Conservation (phyloP, 345 rosid genomes). For the Salix udensis region DNA sequence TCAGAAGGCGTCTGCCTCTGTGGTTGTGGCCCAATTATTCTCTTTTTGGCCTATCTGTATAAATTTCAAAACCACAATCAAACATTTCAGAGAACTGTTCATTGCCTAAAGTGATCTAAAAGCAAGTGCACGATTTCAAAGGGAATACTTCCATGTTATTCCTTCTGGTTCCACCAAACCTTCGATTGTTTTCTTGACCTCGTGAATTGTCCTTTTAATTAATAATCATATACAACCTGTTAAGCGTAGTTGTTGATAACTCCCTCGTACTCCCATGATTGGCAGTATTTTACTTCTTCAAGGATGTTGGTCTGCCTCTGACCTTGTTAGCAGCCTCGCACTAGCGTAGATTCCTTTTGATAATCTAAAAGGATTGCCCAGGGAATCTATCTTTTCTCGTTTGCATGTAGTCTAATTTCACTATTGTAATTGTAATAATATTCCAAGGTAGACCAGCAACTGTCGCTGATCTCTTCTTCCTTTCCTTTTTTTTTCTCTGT, state of each 20-base stretch:
- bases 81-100: slow-evolving; percentile 6
- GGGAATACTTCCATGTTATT: not conserved
- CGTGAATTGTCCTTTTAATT: not conserved
- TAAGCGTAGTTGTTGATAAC: not conserved
- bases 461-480: not conserved
- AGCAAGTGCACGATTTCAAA: slow-evolving; percentile 24
- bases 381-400: not conserved
- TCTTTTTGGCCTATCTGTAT: not conserved
- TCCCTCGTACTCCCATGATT: not conserved
- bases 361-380: not conserved
- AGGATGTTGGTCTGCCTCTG: not conserved
- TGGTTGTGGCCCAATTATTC: slow-evolving; percentile 19
- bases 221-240: not conserved
- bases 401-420: too few species aligned
- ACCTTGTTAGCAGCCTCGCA: not conserved
- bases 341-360: not conserved
- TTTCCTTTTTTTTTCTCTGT: not conserved
- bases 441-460: not conserved
- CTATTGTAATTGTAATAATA: not conserved
- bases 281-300: not conserved
- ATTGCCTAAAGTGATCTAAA: slow-evolving; percentile 13
- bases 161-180: slow-evolving; percentile 7
- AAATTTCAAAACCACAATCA: slow-evolving; percentile 13
- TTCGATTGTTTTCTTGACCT: slow-evolving; percentile 1
- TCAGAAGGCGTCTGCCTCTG: not conserved